Evolutionary conservation across 495 filamentous ascomycete genomes (phyloP).

Genomic region (Aspergillus haitiensis): DNA sequence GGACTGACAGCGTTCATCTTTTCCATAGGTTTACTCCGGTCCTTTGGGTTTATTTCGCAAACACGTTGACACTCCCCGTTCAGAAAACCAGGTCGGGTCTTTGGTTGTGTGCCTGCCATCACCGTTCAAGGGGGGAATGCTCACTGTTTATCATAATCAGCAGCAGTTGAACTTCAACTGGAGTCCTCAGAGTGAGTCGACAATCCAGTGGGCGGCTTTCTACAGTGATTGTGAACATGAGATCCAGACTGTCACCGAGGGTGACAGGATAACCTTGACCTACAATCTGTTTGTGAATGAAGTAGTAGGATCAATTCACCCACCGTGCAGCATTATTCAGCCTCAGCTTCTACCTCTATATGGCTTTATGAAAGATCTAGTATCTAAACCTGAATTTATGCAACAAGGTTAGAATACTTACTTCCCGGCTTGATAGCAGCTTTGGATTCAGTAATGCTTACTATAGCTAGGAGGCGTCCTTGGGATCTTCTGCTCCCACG

Average conservation of each 20-base stretch:
- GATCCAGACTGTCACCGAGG: conserved; percentile 51
- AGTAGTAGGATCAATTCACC: not conserved
- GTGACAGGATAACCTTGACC: conserved; percentile 57
- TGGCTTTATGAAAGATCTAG: not conserved
- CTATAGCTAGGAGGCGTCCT: conserved; percentile 17
- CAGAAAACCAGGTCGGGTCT: conserved; percentile 50
- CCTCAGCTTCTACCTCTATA: conserved; percentile 12
- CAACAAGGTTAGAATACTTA: conserved; percentile 5
- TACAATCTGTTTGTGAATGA: conserved; percentile 55
- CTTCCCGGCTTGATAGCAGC: not conserved
- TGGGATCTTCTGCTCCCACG: conserved; percentile 21
- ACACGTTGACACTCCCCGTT: conserved; percentile 58
- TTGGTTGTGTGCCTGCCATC: conserved; percentile 56
- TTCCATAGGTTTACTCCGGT: conserved; percentile 46
- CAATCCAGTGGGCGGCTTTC: conserved; percentile 60
- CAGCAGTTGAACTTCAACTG: conserved; percentile 46
- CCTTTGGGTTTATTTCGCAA: conserved; percentile 53
- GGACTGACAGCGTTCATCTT: not conserved
- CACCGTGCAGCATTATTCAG: not conserved
- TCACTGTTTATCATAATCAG: conserved; percentile 27
- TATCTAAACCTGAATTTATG: conserved; percentile 10
- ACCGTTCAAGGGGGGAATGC: conserved; percentile 39
- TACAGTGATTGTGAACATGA: conserved; percentile 64
- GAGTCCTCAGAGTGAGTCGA: conserved; percentile 23
- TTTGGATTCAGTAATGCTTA: not conserved